Evolutionary conservation across 805 yeast genomes (phyloP).

Genomic region (Metschnikowia lunata): DNA sequence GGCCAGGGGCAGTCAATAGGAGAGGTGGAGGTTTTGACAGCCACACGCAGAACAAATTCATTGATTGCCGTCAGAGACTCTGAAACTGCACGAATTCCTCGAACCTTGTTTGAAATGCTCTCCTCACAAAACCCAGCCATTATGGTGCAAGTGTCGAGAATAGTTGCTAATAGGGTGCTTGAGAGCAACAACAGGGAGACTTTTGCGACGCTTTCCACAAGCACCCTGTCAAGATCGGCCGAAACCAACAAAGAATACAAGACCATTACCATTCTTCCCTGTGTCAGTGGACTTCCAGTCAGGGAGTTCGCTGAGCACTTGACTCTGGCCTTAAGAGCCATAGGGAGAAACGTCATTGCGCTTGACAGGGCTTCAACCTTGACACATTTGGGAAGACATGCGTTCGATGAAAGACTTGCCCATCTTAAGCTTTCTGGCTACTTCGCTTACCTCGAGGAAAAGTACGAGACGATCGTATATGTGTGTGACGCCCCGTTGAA

Average conservation of each 20-base stretch:
- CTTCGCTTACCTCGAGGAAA: slow-evolving; percentile 86
- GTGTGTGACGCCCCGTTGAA: slow-evolving; percentile 80
- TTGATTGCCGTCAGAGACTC: slow-evolving; percentile 88
- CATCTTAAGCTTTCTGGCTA: slow-evolving; percentile 82
- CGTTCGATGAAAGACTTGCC: slow-evolving; percentile 79
- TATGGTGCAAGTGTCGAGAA: slow-evolving; percentile 82
- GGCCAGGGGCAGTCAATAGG: slow-evolving; percentile 96
- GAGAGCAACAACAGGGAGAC: slow-evolving; percentile 12
- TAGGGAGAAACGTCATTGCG: slow-evolving; percentile 70
- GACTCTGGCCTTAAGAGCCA: slow-evolving; percentile 63
- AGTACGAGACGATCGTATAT: slow-evolving; percentile 81
- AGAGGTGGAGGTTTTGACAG: slow-evolving; percentile 89
- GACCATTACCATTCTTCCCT: slow-evolving; percentile 82
- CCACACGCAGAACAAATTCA: slow-evolving; percentile 61
- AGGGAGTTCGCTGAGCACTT: slow-evolving; percentile 75
- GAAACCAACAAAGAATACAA: slow-evolving; percentile 51
- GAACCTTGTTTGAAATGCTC: slow-evolving; percentile 79
- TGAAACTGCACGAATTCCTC: slow-evolving; percentile 88
- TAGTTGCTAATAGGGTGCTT: slow-evolving; percentile 65
- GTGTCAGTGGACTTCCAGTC: slow-evolving; percentile 78
- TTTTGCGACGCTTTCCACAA: slow-evolving; percentile 19
- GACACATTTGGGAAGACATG: slow-evolving; percentile 81
- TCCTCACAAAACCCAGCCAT: slow-evolving; percentile 84
- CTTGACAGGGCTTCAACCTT: slow-evolving; percentile 81
- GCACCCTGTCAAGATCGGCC: slow-evolving; percentile 29